Evolutionary conservation across 352 stramenopile genomes (phyloP), one percentile per base, ranked within the genome.

Genomic region (Blastocystis sp.): DNA sequence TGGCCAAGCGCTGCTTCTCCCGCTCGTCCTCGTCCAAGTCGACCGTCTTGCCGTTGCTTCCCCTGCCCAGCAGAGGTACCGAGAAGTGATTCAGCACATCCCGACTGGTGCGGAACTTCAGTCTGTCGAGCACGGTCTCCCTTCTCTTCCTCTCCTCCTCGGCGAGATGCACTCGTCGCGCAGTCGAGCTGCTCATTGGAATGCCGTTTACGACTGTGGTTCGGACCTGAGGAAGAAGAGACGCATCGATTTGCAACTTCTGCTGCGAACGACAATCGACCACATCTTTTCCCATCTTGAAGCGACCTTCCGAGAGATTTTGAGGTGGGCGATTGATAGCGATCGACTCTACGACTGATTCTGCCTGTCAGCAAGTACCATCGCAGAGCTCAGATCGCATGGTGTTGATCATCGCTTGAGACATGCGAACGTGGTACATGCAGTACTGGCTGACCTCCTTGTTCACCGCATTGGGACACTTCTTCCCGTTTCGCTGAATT

Each of bases 401-500:
- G 9, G 70, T 18, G 55, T 80, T 80, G 13, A 80, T 64, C 18
- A 23, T 64, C 1, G 53, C 70, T 23, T 80, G 70, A 0, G 70
- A 61, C 41, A 61, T 62, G 6, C 37, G 70, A 8, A 80, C 20
- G 20, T 80, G 70, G 50, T 80, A 80, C 70, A 80, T 62, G 55
- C 70, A 80, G 20, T 80, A 80, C 20, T 47, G 70, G 26, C 70
- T 80, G 34, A 80, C 70, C 55, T 80, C 70, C 37, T 80, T 80
- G 45, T 80, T 80, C 20, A 80, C 70, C 34, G 70, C 70, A 39
- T 80, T 80, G n/a, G 4, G 11, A 64, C 70, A 80, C 70, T 80
- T 80, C 39, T 64, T 26, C 7, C 70, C 70, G 34, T 80, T 63
- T 37, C 70, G 39, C 45, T 80, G 70, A n/a, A 64, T 61, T 41